Conservation (phyloP, 192 early-diverging fungal species). For the Podila epigama region DNA sequence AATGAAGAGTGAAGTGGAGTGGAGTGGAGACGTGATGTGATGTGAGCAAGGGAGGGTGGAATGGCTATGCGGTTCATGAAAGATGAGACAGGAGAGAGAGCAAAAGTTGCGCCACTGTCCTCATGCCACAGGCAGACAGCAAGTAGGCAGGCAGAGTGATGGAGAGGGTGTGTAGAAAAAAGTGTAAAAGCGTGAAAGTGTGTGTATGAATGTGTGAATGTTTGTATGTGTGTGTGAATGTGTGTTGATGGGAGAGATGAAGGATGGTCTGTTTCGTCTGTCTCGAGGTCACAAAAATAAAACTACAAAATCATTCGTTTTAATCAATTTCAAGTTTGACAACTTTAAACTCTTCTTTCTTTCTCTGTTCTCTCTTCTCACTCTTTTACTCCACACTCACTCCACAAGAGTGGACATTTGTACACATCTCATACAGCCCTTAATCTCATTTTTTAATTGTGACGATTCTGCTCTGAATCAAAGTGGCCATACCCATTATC, state of each 20-base stretch:
- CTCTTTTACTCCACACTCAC: too few relatives aligned
- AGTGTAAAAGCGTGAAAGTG: background rate
- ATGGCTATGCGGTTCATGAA: too few relatives aligned
- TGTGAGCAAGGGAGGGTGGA: too few relatives aligned
- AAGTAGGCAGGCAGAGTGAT: background rate
- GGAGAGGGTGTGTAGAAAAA: background rate
- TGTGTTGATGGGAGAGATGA: background rate
- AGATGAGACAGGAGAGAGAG: background rate
- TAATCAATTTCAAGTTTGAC: too few relatives aligned
- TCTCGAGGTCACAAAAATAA: background rate
- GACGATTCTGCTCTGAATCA: constrained; percentile 11
- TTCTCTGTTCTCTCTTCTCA: too few relatives aligned
- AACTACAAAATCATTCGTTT: background rate
- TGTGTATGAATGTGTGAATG: background rate
- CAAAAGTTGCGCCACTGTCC: background rate
- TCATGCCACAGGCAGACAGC: background rate
- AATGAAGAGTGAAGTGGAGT: background rate
- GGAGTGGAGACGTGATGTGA: too few relatives aligned
- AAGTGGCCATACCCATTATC: constrained; percentile 6
- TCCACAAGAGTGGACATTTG: too few relatives aligned
- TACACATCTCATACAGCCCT: too few relatives aligned
- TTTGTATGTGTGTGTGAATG: too few relatives aligned
- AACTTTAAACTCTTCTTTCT: too few relatives aligned
- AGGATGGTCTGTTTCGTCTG: background rate
- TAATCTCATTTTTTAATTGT: too few relatives aligned